These are phyloP conservation scores for Boeremia lycopersici DNA, from an alignment of 2,329 filamentous ascomycete genomes.

Conservation along the genomic window DNA sequence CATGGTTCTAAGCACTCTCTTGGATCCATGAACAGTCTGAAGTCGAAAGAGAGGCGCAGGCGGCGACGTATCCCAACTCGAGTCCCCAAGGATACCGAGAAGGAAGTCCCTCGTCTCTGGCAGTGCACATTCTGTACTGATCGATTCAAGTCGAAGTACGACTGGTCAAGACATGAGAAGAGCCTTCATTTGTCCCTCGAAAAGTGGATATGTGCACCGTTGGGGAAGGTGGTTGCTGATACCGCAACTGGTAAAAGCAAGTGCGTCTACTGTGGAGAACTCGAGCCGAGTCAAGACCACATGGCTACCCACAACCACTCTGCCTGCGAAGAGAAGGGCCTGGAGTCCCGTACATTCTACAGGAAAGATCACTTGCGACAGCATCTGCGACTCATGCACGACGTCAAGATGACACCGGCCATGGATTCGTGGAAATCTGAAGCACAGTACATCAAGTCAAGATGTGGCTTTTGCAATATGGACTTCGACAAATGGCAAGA, in stretches of 20 bases:
- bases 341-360: conserved; percentile 68
- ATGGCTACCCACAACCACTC: conserved; percentile 65
- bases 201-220: conserved; percentile 62
- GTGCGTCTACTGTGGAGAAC: conserved; percentile 64
- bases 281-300: conserved; percentile 61
- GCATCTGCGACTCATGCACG: conserved; percentile 65
- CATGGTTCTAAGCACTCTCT: conserved; percentile 63
- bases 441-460: conserved; percentile 59
- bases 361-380: conserved; percentile 68
- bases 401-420: conserved; percentile 63
- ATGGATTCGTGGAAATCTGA: conserved; percentile 70
- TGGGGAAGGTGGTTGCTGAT: conserved; percentile 62
- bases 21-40: conserved; percentile 61
- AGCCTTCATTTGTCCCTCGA: conserved; percentile 47
- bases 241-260: conserved; percentile 62
- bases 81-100: conserved; percentile 33
- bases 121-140: conserved; percentile 51
- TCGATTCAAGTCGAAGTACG: conserved; percentile 49
- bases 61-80: conserved; percentile 56
- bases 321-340: conserved; percentile 69
- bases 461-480: conserved; percentile 61
- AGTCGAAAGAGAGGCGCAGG: conserved; percentile 62
- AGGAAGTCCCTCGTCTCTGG: conserved; percentile 34
- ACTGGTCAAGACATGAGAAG: conserved; percentile 51
- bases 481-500: conserved; percentile 58